Conservation (phyloP, 345 rosid species). For the Stellera chamaejasme region DNA sequence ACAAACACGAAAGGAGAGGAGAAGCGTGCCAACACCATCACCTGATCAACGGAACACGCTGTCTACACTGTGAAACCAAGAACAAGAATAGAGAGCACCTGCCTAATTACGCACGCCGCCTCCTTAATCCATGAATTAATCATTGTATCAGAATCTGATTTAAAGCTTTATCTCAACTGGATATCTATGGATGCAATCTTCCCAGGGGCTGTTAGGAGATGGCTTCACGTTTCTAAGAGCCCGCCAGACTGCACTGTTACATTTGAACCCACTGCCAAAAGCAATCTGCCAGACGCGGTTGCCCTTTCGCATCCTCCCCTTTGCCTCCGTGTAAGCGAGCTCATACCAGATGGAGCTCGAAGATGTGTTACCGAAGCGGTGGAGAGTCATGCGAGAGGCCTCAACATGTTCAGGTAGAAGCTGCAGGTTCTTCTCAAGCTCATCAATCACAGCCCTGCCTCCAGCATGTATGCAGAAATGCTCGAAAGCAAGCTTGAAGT, state of each 20-base stretch:
- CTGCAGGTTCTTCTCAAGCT: constrained; percentile 91
- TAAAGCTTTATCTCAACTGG: constrained; percentile 51
- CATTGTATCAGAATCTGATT: constrained; percentile 7
- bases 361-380: constrained; percentile 85
- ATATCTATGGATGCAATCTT: constrained; percentile 60
- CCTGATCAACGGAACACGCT: too few species aligned
- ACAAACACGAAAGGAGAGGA: too few species aligned
- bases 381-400: constrained; percentile 85
- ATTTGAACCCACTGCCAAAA: constrained; percentile 86
- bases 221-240: constrained; percentile 50
- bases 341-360: constrained; percentile 96
- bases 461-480: constrained; percentile 93
- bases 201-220: constrained; percentile 59
- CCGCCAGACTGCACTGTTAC: constrained; percentile 85
- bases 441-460: constrained; percentile 89
- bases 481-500: constrained; percentile 87
- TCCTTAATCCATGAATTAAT: not conserved
- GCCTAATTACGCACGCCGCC: constrained; percentile 7
- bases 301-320: constrained; percentile 77
- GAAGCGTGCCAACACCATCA: too few species aligned
- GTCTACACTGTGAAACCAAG: not conserved
- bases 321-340: constrained; percentile 72
- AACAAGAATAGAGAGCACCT: constrained; percentile 5
- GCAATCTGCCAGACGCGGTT: constrained; percentile 90
- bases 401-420: constrained; percentile 61